Evolutionary conservation across 768 basidiomycete genomes (phyloP).

Genomic region (Hortiboletus campestris): DNA sequence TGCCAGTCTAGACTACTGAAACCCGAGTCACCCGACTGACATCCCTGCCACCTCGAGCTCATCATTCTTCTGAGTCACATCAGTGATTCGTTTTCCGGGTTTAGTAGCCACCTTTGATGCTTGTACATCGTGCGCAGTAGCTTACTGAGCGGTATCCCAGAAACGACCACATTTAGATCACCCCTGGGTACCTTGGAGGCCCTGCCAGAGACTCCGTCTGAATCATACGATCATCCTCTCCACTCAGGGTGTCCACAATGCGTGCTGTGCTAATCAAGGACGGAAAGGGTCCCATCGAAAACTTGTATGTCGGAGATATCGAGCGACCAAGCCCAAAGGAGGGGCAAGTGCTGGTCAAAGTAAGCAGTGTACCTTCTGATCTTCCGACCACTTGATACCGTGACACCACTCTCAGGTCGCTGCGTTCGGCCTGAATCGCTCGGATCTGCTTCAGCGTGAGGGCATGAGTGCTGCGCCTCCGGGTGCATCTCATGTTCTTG

Average conservation of each 20-base stretch:
- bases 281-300: conserved; percentile 71
- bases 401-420: conserved; percentile 49
- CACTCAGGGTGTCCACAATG: conserved; percentile 44
- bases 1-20: neutral
- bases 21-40: too few relatives aligned
- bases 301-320: conserved; percentile 73
- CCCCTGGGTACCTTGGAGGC: neutral
- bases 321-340: conserved; percentile 56
- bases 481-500: conserved; percentile 72
- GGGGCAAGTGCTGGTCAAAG: conserved; percentile 80
- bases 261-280: conserved; percentile 77
- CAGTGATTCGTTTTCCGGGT: neutral
- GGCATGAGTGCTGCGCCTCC: conserved; percentile 76
- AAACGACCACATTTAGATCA: neutral
- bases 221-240: neutral
- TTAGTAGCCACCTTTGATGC: neutral
- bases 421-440: conserved; percentile 86
- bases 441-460: conserved; percentile 76
- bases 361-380: conserved; percentile 26
- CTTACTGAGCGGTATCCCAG: neutral
- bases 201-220: neutral
- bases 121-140: neutral
- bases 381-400: neutral
- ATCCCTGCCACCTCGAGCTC: neutral
- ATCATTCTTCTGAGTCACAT: neutral